These are phyloP conservation scores for Leccinum barrowsii DNA, from an alignment of 768 basidiomycete species.

Conservation along the genomic window DNA sequence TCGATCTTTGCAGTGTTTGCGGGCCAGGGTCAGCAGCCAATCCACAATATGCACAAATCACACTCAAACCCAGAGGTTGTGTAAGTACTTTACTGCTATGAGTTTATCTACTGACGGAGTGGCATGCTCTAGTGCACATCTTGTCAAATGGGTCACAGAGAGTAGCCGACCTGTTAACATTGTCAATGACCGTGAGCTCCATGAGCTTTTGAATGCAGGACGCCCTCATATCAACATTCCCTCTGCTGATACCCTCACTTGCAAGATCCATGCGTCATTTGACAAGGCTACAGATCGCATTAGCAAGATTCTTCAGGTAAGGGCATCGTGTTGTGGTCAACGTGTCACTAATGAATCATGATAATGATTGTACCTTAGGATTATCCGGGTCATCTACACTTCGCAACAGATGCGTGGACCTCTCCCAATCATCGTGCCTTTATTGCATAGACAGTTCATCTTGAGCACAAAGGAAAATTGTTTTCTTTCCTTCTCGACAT, in stretches of 20 bases:
- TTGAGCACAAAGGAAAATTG: too few species aligned
- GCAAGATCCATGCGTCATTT: not conserved
- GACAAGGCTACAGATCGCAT: not conserved
- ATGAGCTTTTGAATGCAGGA: not conserved
- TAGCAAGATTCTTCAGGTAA: not conserved
- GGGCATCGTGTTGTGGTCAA: too few species aligned
- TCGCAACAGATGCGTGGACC: too few species aligned
- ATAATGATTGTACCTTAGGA: too few species aligned
- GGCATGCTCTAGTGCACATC: not conserved
- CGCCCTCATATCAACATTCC: not conserved
- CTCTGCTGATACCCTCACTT: not conserved
- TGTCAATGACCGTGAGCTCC: not conserved
- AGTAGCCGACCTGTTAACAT: not conserved
- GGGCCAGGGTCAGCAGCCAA: not conserved
- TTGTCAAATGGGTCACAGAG: constrained; percentile 2
- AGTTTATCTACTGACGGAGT: too few species aligned
- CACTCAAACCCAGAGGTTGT: not conserved
- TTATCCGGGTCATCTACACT: too few species aligned
- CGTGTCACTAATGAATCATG: not conserved
- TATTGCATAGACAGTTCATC: too few species aligned
- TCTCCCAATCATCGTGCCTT: too few species aligned
- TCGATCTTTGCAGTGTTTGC: not conserved
- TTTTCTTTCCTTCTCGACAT: too few species aligned
- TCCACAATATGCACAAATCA: not conserved
- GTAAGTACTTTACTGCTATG: not conserved